Evolutionary conservation across 495 filamentous ascomycete genomes (phyloP).

Genomic region (Aspergillus heteromorphus): DNA sequence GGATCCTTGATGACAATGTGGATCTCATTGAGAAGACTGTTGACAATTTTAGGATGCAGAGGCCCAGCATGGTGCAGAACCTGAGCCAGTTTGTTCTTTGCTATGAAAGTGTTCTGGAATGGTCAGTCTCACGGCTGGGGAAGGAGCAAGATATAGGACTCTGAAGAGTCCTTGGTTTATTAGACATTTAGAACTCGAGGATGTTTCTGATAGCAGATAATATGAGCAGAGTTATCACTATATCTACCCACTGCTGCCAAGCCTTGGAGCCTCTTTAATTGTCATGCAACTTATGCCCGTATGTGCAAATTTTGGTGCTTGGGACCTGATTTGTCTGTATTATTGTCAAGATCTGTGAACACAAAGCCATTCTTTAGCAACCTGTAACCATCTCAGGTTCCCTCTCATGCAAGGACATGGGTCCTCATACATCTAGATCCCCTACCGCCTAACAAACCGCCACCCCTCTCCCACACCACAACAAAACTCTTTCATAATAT

Average conservation of each 20-base stretch:
- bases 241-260: too few species aligned
- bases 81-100: conserved; percentile 92
- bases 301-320: background rate
- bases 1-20: conserved; percentile 51
- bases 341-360: too few species aligned
- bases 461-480: too few species aligned
- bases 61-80: conserved; percentile 96
- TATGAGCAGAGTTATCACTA: background rate
- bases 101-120: conserved; percentile 92
- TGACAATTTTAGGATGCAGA: conserved; percentile 79
- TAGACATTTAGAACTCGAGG: background rate
- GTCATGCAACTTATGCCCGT: too few species aligned
- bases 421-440: too few species aligned
- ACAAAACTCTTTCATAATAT: too few species aligned
- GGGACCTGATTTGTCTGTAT: too few species aligned
- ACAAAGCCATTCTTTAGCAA: too few species aligned
- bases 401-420: too few species aligned
- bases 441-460: too few species aligned
- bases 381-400: too few species aligned
- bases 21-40: conserved; percentile 85
- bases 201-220: background rate
- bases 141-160: background rate
- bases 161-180: background rate
- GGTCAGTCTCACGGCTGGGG: conserved; percentile 54
- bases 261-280: too few species aligned